Base-by-base conservation (phyloP, 1,284 basidiomycete species). In the Sanghuangporus weigelae region DNA sequence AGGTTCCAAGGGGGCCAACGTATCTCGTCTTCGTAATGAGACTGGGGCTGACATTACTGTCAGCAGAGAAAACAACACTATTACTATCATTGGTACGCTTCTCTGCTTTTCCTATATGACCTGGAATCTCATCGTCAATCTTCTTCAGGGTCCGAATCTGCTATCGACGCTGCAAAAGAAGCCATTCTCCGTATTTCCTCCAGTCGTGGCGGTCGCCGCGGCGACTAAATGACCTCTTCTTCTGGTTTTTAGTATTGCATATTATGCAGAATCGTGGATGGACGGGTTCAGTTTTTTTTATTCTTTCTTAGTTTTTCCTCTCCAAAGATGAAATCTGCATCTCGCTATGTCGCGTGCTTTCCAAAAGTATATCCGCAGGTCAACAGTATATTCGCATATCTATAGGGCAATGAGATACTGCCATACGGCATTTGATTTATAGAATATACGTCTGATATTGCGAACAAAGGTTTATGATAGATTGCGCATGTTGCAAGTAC, bases 31-130 rank as follows among this genome's bases (percentile, higher is more conserved):
- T 56, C 87, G 94, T 65, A 83, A 82, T 62, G 92, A 95, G 76
- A 95, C 91, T 60, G 92, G 92, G 48, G 90, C 93, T 61, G 93
- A 95, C 73, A 94, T 96, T 68, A 92, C 86, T 51, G 92, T 96
- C 67, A 85, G 91, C 73, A 85, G 90, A 68, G 92, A 95, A 68
- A 90, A 90, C 72, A 92, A 82, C 71, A 87, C 87, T 26, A 93
- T 95, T 71, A 85, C 90, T 66, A 90, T 95, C 71, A 84, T 89
- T 57, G 90, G 93, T 94, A 68, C 71, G 88, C 50, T 57, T 16
- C 46, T 49, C 14, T 35, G 36, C 60, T 60, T 14, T 26, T 31
- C 53, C 16, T 46, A 44, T 50, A 62, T 65, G 35, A 10, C n/a
- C 42, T 42, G 36, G 14, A 42, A 16, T 12, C 49, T 55, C 26